Percentiles rank a stretch among this genome's conserved stretches.
Evolutionary conservation across 805 yeast species (phyloP).

Genomic region (Wickerhamiella dianesei): DNA sequence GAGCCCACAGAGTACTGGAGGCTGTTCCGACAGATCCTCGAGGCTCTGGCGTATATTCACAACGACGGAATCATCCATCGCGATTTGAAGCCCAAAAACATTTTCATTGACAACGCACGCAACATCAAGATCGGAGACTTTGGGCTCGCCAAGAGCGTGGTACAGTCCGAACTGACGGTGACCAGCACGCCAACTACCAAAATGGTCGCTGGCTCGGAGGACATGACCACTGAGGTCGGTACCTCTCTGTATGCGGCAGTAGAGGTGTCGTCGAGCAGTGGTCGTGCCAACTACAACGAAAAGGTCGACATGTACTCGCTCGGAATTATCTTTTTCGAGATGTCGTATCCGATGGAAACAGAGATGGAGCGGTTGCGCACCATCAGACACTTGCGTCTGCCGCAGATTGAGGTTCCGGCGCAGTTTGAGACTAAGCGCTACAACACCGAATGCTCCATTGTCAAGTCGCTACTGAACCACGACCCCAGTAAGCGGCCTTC

Average conservation of each 20-base stretch:
- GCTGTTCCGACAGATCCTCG: constrained; percentile 70
- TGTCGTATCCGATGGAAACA: constrained; percentile 74
- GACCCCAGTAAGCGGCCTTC: constrained; percentile 68
- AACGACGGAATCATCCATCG: constrained; percentile 89
- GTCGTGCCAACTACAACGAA: constrained; percentile 66
- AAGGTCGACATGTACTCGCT: constrained; percentile 93
- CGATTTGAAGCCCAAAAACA: constrained; percentile 89
- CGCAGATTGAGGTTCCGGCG: constrained; percentile 52
- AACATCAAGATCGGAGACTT: constrained; percentile 94
- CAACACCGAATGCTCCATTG: constrained; percentile 51
- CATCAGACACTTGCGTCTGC: constrained; percentile 47
- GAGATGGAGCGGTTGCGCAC: constrained; percentile 85
- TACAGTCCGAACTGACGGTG: constrained; percentile 9
- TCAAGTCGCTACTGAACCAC: constrained; percentile 57
- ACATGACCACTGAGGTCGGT: constrained; percentile 84
- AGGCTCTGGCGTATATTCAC: constrained; percentile 84
- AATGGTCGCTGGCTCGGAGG: constrained; percentile 36
- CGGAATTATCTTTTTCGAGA: constrained; percentile 91
- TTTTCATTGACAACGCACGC: constrained; percentile 79
- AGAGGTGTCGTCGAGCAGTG: constrained; percentile 38
- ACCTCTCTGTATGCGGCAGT: constrained; percentile 86
- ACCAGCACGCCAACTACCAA: neutral
- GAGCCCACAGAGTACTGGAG: constrained; percentile 82
- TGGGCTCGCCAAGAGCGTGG: constrained; percentile 75
- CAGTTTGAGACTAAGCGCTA: constrained; percentile 41